Evolutionary conservation across 2,329 filamentous ascomycete genomes (phyloP).

Genomic region (Alternaria atra): DNA sequence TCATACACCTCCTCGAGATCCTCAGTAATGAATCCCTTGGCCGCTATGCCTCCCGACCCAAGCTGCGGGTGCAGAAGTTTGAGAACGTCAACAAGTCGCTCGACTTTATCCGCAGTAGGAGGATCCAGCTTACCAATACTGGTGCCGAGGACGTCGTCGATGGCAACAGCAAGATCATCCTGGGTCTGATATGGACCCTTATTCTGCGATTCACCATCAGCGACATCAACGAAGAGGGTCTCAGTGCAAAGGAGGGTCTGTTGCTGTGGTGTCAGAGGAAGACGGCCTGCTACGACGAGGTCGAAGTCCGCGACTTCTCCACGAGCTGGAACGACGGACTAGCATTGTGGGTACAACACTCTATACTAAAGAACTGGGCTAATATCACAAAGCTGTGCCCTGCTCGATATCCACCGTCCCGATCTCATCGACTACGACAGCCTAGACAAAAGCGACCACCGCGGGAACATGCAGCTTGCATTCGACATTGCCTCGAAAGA

Average conservation of each 20-base stretch:
- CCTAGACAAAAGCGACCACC: slow-evolving; percentile 91
- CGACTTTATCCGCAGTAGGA: slow-evolving; percentile 87
- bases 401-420: slow-evolving; percentile 95
- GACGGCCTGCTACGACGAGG: slow-evolving; percentile 97
- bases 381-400: slow-evolving; percentile 69
- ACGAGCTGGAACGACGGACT: slow-evolving; percentile 96
- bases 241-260: slow-evolving; percentile 96
- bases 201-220: slow-evolving; percentile 98
- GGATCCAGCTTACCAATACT: slow-evolving; percentile 98
- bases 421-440: slow-evolving; percentile 97
- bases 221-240: slow-evolving; percentile 97
- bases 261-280: slow-evolving; percentile 98
- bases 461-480: slow-evolving; percentile 96
- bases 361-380: neutral
- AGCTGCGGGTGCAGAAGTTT: slow-evolving; percentile 94
- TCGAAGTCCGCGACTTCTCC: slow-evolving; percentile 94
- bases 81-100: slow-evolving; percentile 98
- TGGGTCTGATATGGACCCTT: slow-evolving; percentile 97
- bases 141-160: slow-evolving; percentile 98
- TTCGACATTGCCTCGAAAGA: slow-evolving; percentile 96
- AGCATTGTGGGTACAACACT: slow-evolving; percentile 69
- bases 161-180: slow-evolving; percentile 95
- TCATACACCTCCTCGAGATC: slow-evolving; percentile 97
- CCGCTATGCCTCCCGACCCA: slow-evolving; percentile 94
- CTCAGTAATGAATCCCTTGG: slow-evolving; percentile 93